Evolutionary conservation across 1,284 basidiomycete genomes (phyloP), one percentile per base, ranked within the genome.

Genomic region (Cryptococcus hybrid): DNA sequence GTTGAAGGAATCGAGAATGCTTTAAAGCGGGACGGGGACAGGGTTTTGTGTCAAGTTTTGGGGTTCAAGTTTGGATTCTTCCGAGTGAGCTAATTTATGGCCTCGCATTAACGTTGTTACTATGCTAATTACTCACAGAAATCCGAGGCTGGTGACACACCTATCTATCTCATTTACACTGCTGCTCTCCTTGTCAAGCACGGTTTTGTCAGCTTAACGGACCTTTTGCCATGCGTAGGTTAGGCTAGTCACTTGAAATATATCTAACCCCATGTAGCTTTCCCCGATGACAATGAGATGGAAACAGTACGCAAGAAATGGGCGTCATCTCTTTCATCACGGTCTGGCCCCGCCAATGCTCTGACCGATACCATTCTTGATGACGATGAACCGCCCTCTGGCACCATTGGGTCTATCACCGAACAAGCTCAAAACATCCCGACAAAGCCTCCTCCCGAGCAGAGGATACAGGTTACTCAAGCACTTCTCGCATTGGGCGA

Each of bases 31-130:
- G 82, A 61, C 74, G 88, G 65, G 78, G 86, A 78, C 59, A 62
- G 70, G 49, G 87, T 92, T 12, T 81, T 95, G 61, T 89, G 91
- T 7, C 92, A 97, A 76, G 88, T 98, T 1, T 80, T 99, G 11
- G 95, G 95, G 18, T 98, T 98, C 83, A 98, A 99, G 74, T 96
- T 96, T 70, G 82, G 83, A 8, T 87, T 89, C 75, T 97, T 95
- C 77, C 87, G 92, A 78, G 90, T 90, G 62, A 55, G 83, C 68
- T 39, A 6, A 49, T 13, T 50, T 7, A n/a, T 43, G 3, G 30
- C 30, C 30, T 30, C 30, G 30, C 38, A 13, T 5, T 36, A 18
- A 35, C 7, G 30, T 37, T 12, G 30, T 7, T 7, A 37, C 8
- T 18, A 13, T 7, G 30, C 43, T 18, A 15, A 3, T 56, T 24